Evolutionary conservation across 1,284 basidiomycete species (phyloP).

Genomic region (Moesziomyces antarcticus): DNA sequence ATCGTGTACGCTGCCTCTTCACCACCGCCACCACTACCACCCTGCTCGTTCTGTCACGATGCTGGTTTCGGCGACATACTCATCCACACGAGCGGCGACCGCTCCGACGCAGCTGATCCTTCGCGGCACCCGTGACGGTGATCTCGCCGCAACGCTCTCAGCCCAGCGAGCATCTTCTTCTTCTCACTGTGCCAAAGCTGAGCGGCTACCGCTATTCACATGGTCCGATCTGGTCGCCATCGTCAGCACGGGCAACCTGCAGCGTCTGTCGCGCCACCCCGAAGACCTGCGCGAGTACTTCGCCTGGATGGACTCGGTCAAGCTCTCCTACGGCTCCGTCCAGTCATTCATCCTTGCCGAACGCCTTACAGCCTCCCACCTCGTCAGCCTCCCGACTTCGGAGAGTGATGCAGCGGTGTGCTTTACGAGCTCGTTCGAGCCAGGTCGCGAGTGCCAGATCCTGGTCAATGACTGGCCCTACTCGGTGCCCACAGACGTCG

Average conservation of each 20-base stretch:
- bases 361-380: slow-evolving; percentile 13
- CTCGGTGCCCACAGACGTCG: slow-evolving; percentile 9
- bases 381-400: not conserved
- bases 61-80: slow-evolving; percentile 6
- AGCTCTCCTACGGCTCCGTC: slow-evolving; percentile 21
- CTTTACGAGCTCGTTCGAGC: slow-evolving; percentile 10
- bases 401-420: not conserved
- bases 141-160: slow-evolving; percentile 13
- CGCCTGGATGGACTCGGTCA: slow-evolving; percentile 33
- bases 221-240: slow-evolving; percentile 16
- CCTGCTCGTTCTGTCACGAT: slow-evolving; percentile 1
- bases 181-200: not conserved
- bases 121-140: slow-evolving; percentile 26
- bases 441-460: slow-evolving; percentile 19
- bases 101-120: slow-evolving; percentile 15
- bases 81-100: slow-evolving; percentile 10
- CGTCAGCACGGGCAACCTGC: slow-evolving; percentile 14
- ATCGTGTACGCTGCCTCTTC: too few relatives aligned
- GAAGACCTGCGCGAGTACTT: slow-evolving; percentile 36
- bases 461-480: slow-evolving; percentile 40
- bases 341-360: slow-evolving; percentile 17
- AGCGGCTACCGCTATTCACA: slow-evolving; percentile 20
- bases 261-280: slow-evolving; percentile 17
- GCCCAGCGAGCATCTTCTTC: not conserved
- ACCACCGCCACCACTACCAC: not conserved